phyloP scores from a whole-genome alignment of 2,329 filamentous ascomycete genomes.

The Hymenoscyphus fraxineus region DNA sequence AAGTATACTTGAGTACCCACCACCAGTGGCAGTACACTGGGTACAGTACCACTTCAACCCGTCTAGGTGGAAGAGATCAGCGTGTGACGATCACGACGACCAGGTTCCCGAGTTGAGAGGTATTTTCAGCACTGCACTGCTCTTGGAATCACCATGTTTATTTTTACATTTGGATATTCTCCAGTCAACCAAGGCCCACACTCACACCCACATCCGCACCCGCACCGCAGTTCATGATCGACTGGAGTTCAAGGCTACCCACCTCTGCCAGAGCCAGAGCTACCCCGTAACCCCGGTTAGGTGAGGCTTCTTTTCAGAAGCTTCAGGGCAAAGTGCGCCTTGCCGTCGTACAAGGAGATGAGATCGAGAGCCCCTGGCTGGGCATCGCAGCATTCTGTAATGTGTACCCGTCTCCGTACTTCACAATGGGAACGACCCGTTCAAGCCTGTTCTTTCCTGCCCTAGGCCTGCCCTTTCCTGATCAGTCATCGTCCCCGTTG shows the following conservation, averaged over 20 bases:
- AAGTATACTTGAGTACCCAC: background rate
- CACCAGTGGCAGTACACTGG: background rate
- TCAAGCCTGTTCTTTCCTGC: background rate
- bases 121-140: background rate
- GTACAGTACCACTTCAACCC: background rate
- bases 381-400: background rate
- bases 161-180: conserved; percentile 3
- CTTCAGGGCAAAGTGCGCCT: background rate
- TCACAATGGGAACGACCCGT: background rate
- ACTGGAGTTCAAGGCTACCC: background rate
- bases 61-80: background rate
- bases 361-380: conserved; percentile 1
- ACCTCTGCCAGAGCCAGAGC: background rate
- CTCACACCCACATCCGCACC: no score
- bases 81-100: background rate
- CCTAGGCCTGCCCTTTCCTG: background rate
- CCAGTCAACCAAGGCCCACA: background rate
- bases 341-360: conserved; percentile 3
- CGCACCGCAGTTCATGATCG: background rate
- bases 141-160: conserved; percentile 4
- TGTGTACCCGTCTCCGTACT: no score
- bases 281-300: background rate
- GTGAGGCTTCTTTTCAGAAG: background rate
- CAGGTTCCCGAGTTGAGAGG: background rate
- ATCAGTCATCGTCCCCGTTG: background rate